Conservation (phyloP, 2,329 filamentous ascomycete species). For the Claviceps sp. region DNA sequence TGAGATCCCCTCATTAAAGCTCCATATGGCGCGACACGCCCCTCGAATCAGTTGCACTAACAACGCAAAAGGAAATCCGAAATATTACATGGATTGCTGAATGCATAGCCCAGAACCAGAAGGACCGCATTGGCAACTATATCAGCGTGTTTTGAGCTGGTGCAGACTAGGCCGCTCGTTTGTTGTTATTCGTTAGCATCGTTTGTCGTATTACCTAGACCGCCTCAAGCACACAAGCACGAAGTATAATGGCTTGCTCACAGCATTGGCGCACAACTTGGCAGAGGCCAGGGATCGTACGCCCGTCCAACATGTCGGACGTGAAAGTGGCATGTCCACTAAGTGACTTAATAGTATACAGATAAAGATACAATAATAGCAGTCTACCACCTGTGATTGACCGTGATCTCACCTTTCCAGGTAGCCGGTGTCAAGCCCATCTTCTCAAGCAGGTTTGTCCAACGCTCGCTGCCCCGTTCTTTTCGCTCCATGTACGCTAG, state of each 20-base stretch:
- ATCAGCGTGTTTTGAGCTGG: constrained; percentile 78
- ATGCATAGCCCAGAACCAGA: constrained; percentile 99
- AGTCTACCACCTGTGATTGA: constrained; percentile 27
- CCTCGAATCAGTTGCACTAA: constrained; percentile 16
- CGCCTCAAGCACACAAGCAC: constrained; percentile 23
- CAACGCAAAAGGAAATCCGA: constrained; percentile 66
- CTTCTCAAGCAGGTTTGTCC: constrained; percentile 72
- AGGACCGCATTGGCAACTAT: constrained; percentile 96
- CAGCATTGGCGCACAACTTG: constrained; percentile 18
- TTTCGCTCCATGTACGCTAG: constrained; percentile 76
- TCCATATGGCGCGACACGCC: not conserved
- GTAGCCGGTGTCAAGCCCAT: constrained; percentile 78
- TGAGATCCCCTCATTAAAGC: constrained; percentile 28
- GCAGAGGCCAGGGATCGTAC: constrained; percentile 10
- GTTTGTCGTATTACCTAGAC: constrained; percentile 31
- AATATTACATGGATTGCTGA: constrained; percentile 99
- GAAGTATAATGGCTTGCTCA: constrained; percentile 12
- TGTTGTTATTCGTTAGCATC: constrained; percentile 11
- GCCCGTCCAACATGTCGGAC: not conserved
- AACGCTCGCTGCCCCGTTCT: constrained; percentile 82
- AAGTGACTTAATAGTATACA: constrained; percentile 33
- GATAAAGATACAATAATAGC: constrained; percentile 18
- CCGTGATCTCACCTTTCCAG: constrained; percentile 74
- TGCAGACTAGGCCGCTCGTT: not conserved
- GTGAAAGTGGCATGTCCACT: constrained; percentile 2